Conservation (phyloP, 2,329 filamentous ascomycete species). For the Calonectria ilicicola region DNA sequence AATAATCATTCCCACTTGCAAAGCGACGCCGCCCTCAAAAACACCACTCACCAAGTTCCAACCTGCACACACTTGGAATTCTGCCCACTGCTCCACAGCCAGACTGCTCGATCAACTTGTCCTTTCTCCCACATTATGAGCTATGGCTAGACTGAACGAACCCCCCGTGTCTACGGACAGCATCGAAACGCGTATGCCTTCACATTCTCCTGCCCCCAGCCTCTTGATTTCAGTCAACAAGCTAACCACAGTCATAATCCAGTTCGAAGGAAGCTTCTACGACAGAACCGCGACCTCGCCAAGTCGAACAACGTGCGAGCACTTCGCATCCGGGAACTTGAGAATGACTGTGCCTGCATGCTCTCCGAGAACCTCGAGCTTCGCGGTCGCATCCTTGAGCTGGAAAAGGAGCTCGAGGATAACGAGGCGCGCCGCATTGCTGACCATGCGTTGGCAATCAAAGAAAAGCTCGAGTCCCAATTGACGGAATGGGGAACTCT, state of each 20-base stretch:
- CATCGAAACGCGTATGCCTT: constrained; percentile 75
- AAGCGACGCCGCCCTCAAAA: constrained; percentile 36
- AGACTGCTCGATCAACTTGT: constrained; percentile 11
- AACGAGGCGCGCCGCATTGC: constrained; percentile 69
- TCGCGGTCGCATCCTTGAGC: constrained; percentile 75
- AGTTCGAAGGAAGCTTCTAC: constrained; percentile 84
- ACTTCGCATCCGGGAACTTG: constrained; percentile 80
- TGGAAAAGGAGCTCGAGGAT: constrained; percentile 76
- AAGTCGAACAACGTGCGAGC: constrained; percentile 83
- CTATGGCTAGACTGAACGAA: constrained; percentile 87
- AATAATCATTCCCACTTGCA: constrained; percentile 46
- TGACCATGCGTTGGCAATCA: constrained; percentile 77
- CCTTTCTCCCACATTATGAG: constrained; percentile 49
- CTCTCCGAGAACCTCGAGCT: constrained; percentile 84
- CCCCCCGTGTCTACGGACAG: constrained; percentile 75
- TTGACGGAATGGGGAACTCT: constrained; percentile 77
- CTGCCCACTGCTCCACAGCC: constrained; percentile 31
- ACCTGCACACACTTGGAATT: constrained; percentile 25
- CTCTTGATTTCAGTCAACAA: constrained; percentile 7
- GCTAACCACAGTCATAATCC: constrained; percentile 35
- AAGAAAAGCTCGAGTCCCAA: constrained; percentile 77
- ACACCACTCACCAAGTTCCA: constrained; percentile 31
- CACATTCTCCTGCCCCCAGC: constrained; percentile 20
- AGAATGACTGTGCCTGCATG: constrained; percentile 80
- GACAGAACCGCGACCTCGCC: constrained; percentile 87